Evolutionary conservation across 495 filamentous ascomycete genomes (phyloP), one percentile per base, ranked within the genome.

Genomic region (Paragyromitra xinjiangensis): DNA sequence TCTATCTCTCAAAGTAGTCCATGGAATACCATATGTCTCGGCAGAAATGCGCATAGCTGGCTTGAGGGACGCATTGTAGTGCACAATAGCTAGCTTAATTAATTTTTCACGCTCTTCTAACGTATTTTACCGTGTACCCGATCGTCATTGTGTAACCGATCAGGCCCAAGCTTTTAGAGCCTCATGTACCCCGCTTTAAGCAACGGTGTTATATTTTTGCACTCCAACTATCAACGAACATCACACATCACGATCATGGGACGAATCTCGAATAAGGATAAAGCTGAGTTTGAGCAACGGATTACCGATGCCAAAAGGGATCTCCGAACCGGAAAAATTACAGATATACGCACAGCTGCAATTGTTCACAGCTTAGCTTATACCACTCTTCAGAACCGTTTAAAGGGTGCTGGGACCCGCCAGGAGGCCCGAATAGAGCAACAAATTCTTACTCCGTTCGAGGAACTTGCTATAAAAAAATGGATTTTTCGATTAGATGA

Each of bases 401-500:
- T 64, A 22, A 11, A 11, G 26, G 61, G 37, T 44, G 40, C 24
- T 45, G 3, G 37, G 11, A 64, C n/a, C 19, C 61, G n/a, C 26
- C 61, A 45, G 29, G n/a, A 22, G 1, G 61, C 61, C 7, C 12
- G 61, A 5, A 19, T 16, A 34, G 12, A 4, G 40, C 50, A 69
- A 22, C 65, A 69, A 19, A 69, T 19, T 19, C 48, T 69, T 19
- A 69, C 48, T n/a, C 29, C 53, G 2, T 14, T 55, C 11, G 65
- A 69, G 42, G 65, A 65, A 44, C 24, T 42, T 6, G 58, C 45
- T 0, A 53, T 65, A 0, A 48, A 48, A n/a, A 24, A 37, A 40
- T 65, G 48, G 58, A 55, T 64, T 5, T 34, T 61, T 12, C 1
- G 63, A 14, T 42, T 71, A 34, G 68, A 71, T 61, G 56, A 71